Evolutionary conservation across 2,329 filamentous ascomycete genomes (phyloP).

Genomic region (Aureobasidium namibiae): DNA sequence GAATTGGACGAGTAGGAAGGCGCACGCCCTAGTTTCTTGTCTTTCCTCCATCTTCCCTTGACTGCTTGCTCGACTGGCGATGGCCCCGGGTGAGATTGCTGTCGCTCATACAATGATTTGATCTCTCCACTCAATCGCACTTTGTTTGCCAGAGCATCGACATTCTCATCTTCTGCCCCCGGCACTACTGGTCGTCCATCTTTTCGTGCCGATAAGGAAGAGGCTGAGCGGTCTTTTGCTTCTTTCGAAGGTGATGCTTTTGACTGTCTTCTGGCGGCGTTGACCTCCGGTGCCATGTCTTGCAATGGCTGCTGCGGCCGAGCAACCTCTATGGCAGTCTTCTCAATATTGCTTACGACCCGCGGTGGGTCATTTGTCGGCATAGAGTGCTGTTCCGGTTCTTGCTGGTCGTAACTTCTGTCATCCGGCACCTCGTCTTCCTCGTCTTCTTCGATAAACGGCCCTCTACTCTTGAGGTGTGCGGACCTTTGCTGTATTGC

Average conservation of each 20-base stretch:
- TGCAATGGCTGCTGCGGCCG: constrained; percentile 18
- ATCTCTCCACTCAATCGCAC: constrained; percentile 8
- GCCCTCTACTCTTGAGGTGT: background rate
- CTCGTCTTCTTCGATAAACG: constrained; percentile 25
- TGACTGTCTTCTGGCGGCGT: constrained; percentile 16
- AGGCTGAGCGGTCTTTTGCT: background rate
- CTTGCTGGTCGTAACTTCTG: background rate
- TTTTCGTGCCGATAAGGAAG: background rate
- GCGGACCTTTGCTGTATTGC: background rate
- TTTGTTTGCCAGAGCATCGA: background rate
- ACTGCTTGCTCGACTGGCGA: background rate
- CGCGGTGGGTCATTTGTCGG: background rate
- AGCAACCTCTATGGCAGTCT: background rate
- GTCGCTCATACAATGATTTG: constrained; percentile 8
- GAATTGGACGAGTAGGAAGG: constrained; percentile 4
- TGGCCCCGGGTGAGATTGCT: background rate
- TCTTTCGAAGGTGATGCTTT: background rate
- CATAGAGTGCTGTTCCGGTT: background rate
- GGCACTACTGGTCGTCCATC: background rate
- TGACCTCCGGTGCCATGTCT: constrained; percentile 23
- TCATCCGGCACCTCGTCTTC: constrained; percentile 3
- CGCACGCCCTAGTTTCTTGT: constrained; percentile 13
- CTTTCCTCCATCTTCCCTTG: constrained; percentile 11
- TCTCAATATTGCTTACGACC: background rate
- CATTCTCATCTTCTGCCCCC: background rate